Percentiles rank a stretch among this genome's conserved stretches.
Conservation (phyloP, 2,329 filamentous ascomycete genomes). For the Tricladium varicosporioides region DNA sequence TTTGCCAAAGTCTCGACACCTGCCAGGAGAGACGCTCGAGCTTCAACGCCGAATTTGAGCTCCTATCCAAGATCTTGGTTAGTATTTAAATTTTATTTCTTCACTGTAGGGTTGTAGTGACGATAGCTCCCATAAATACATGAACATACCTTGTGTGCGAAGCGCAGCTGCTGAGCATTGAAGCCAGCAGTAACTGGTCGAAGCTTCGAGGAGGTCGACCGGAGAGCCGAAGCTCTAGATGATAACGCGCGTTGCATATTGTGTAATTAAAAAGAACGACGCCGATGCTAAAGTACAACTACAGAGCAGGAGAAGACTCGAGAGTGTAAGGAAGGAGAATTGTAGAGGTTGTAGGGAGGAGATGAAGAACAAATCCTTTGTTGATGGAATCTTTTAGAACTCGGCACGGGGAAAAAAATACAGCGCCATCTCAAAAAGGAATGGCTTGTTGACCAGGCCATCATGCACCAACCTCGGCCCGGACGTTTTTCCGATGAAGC, state of each 20-base stretch:
- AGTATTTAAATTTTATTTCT: constrained; percentile 7
- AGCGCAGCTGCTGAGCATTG: constrained; percentile 84
- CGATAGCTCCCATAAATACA: not conserved
- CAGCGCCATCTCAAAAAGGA: not conserved
- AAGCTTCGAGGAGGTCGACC: constrained; percentile 60
- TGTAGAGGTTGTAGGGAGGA: constrained; percentile 5
- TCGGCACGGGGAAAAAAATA: not conserved
- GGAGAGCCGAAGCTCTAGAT: constrained; percentile 77
- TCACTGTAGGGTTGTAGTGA: no score
- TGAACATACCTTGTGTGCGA: constrained; percentile 85
- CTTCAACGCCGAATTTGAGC: constrained; percentile 97
- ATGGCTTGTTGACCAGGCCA: not conserved
- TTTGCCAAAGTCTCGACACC: constrained; percentile 97
- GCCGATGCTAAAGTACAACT: constrained; percentile 24
- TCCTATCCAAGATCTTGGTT: constrained; percentile 55
- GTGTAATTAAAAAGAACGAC: constrained; percentile 25
- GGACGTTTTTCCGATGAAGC: not conserved
- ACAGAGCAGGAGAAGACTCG: constrained; percentile 19
- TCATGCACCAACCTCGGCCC: not conserved
- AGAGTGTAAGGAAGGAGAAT: constrained; percentile 5
- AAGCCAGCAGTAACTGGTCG: constrained; percentile 56
- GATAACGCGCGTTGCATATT: constrained; percentile 96
- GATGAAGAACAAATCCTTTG: constrained; percentile 1
- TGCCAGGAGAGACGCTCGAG: constrained; percentile 79
- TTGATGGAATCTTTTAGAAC: not conserved